phyloP scores from a whole-genome alignment of 169 alveolate genomes.

The Cryptosporidium baileyi region DNA sequence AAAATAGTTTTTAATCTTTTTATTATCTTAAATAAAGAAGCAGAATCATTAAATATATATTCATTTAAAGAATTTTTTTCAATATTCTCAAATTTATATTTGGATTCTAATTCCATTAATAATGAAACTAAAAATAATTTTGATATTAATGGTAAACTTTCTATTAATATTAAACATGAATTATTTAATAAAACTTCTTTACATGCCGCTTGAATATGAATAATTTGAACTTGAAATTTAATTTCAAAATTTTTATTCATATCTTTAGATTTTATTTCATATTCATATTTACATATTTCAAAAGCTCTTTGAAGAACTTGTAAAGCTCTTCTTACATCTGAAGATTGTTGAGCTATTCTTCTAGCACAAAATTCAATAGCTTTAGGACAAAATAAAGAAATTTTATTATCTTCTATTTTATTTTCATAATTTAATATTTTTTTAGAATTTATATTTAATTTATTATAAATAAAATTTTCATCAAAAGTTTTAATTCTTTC shows the following conservation, averaged over 20 bases:
- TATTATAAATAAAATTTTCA: not conserved
- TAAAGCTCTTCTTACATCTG: slow-evolving; percentile 66
- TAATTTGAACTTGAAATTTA: slow-evolving; percentile 11
- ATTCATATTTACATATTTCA: slow-evolving; percentile 34
- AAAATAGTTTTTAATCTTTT: slow-evolving; percentile 20
- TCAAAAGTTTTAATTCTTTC: not conserved
- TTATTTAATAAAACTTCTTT: slow-evolving; percentile 27
- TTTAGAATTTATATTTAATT: not conserved
- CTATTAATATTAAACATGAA: not conserved
- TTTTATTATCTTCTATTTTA: not conserved
- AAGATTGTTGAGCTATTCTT: slow-evolving; percentile 60
- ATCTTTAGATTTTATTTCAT: not conserved
- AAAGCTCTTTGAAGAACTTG: slow-evolving; percentile 63
- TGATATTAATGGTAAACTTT: slow-evolving; percentile 11
- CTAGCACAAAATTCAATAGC: slow-evolving; percentile 70
- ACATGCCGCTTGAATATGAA: slow-evolving; percentile 53
- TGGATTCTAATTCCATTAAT: slow-evolving; percentile 11
- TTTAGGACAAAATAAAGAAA: slow-evolving; percentile 14
- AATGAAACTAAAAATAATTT: slow-evolving; percentile 28
- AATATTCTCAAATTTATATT: not conserved
- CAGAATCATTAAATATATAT: not conserved
- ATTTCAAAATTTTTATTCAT: not conserved
- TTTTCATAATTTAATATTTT: not conserved
- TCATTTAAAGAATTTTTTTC: not conserved
- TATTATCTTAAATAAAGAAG: not conserved